Percentiles rank a stretch among this genome's conserved stretches.
These are phyloP conservation scores for Rhododendron simsii DNA, from an alignment of 148 eudicot species.

Conservation along the genomic window DNA sequence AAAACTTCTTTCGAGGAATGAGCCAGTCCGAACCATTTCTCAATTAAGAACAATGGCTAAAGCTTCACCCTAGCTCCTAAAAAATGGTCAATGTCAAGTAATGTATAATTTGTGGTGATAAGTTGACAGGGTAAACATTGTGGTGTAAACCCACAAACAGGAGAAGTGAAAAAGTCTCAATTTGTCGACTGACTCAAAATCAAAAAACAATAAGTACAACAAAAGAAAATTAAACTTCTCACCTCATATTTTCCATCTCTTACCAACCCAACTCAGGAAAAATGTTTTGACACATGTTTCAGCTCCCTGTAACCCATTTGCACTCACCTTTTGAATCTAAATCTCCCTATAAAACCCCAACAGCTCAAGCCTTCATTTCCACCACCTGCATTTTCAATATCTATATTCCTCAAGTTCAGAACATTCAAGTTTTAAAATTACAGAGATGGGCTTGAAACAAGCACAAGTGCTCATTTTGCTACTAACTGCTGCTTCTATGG, in stretches of 20 bases:
- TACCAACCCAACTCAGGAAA: constrained; percentile 13
- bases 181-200: neutral
- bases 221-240: neutral
- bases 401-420: neutral
- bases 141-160: neutral
- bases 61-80: too few relatives aligned
- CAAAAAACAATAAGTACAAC: neutral
- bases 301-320: neutral
- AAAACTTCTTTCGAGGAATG: too few relatives aligned
- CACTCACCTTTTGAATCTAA: neutral
- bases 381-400: neutral
- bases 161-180: neutral
- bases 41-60: too few relatives aligned
- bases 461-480: constrained; percentile 11
- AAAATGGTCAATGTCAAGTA: too few relatives aligned
- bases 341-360: constrained; percentile 7
- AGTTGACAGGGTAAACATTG: neutral
- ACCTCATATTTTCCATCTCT: neutral
- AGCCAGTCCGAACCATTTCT: too few relatives aligned
- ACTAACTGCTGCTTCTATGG: constrained; percentile 12
- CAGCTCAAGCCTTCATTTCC: neutral
- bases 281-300: neutral
- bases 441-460: constrained; percentile 17
- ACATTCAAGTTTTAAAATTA: neutral
- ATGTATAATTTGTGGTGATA: neutral